Base-by-base conservation (phyloP, 2,329 filamentous ascomycete species). In the Phialophora verrucosa region DNA sequence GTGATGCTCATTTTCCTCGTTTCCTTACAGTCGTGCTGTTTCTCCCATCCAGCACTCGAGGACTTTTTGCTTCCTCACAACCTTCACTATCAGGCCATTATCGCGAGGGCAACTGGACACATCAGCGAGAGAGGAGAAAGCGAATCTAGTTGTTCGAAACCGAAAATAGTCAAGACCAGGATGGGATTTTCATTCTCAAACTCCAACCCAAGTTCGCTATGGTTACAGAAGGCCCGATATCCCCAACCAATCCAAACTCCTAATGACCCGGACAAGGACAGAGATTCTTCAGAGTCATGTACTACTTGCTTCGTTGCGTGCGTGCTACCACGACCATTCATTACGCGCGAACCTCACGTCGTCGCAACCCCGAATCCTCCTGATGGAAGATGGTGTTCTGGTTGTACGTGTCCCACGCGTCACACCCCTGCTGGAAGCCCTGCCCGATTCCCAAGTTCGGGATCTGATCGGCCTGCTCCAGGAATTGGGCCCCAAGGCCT, bases 401-500 rank as follows among this genome's bases (percentile, higher is more conserved):
- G 66, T 69, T 70, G 61, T 73, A 72, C 38, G 69, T 63, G 27
- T 70, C 67, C 63, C 67, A 71, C 47, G 70, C 65, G 4, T 31
- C 65, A 42, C 76, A 74, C 70, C 80, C 80, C 20, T 73, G 72
- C 53, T 76, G 70, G 76, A 77, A 80, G 20, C 75, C 74, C 23
- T 70, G 69, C 62, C 75, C 77, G 4, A 73, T 74, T 12, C 74
- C 70, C 59, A 76, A 71, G 23, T 63, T 68, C 11, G 71, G 70
- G 59, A 81, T 78, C 57, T 75, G 66, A 25, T 73, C 71, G 63
- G 75, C 73, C 38, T 78, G 72, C 72, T 84, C 85, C 10, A 87
- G 69, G 70, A 87, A 85, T 73, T 87, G 82, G 38, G 86, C 75
- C 6, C 78, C 80, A 20, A 92, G 81, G 10, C 90, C 90, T 1